These are phyloP conservation scores for Talaromyces funiculosus DNA, from an alignment of 2,329 filamentous ascomycete species.

Conservation along the genomic window DNA sequence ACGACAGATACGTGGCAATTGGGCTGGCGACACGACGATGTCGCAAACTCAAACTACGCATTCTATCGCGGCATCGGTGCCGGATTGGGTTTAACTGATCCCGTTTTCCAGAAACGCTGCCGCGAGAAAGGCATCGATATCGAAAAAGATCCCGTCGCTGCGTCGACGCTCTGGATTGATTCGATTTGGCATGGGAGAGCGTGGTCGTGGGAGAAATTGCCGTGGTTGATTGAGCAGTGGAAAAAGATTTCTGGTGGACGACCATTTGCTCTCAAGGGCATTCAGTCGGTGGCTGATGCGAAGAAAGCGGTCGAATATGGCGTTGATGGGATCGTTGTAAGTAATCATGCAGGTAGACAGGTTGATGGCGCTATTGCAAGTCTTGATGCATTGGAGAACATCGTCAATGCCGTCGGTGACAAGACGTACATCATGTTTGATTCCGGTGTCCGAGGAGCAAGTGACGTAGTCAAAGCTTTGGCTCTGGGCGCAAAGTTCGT, in stretches of 20 bases:
- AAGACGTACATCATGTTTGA: constrained; percentile 55
- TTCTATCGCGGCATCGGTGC: constrained; percentile 57
- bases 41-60: constrained; percentile 54
- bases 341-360: constrained; percentile 65
- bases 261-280: constrained; percentile 61
- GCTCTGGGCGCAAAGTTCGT: constrained; percentile 59
- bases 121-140: constrained; percentile 51
- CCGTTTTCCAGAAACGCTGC: constrained; percentile 53
- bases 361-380: constrained; percentile 57
- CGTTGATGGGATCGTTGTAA: constrained; percentile 62
- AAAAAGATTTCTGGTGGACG: constrained; percentile 50
- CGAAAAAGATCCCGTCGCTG: constrained; percentile 47
- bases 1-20: constrained; percentile 62
- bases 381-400: constrained; percentile 56
- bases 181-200: constrained; percentile 59
- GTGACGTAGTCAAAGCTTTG: constrained; percentile 57
- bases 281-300: constrained; percentile 63
- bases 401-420: constrained; percentile 49
- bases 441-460: constrained; percentile 52
- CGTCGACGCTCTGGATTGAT: constrained; percentile 59
- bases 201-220: constrained; percentile 61
- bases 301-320: constrained; percentile 51
- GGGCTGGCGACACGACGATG: constrained; percentile 56
- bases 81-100: constrained; percentile 53
- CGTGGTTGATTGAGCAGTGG: constrained; percentile 58